These are phyloP conservation scores for Ramaria rubella DNA, from an alignment of 768 basidiomycete genomes.

Conservation along the genomic window DNA sequence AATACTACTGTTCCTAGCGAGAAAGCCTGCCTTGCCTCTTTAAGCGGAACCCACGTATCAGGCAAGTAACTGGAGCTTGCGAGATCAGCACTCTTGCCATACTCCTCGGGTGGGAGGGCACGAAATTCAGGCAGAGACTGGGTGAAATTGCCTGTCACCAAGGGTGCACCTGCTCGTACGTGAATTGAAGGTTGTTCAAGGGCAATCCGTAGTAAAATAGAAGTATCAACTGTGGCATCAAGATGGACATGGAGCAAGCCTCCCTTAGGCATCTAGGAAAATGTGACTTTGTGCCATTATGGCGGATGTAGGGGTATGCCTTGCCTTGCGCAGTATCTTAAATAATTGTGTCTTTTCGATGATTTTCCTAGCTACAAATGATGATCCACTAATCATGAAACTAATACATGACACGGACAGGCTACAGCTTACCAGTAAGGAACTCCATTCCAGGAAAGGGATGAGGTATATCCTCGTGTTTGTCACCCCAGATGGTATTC, in stretches of 20 bases:
- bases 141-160: conserved; percentile 38
- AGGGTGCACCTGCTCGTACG: conserved; percentile 37
- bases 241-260: conserved; percentile 68
- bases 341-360: conserved; percentile 60
- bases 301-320: not conserved
- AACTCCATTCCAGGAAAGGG: conserved; percentile 78
- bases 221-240: conserved; percentile 61
- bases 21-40: conserved; percentile 48
- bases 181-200: conserved; percentile 54
- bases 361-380: conserved; percentile 40
- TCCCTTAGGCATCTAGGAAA: conserved; percentile 70
- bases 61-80: conserved; percentile 34
- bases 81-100: conserved; percentile 14
- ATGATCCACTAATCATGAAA: not conserved
- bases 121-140: conserved; percentile 47
- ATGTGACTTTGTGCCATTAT: not conserved
- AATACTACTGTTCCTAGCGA: conserved; percentile 59
- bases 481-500: conserved; percentile 49
- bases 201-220: conserved; percentile 46
- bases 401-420: too few relatives aligned
- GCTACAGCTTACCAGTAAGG: conserved; percentile 45
- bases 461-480: conserved; percentile 48
- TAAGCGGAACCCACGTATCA: conserved; percentile 48
- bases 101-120: conserved; percentile 33
- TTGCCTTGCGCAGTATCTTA: conserved; percentile 52